Conservation (phyloP, 768 basidiomycete species). For the Peribolospora kevripleyi region DNA sequence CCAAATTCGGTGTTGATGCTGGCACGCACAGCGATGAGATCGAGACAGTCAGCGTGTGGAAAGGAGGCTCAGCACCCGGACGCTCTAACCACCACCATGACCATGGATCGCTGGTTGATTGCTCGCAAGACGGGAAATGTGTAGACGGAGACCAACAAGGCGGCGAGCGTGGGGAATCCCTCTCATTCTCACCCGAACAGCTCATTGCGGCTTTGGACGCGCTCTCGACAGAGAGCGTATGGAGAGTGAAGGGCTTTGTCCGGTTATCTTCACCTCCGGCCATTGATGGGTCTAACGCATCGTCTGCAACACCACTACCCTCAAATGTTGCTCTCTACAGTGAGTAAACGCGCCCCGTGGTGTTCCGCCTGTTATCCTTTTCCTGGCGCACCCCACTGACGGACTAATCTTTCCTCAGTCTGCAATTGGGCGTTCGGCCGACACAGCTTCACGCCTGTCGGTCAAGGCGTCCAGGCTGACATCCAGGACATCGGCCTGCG, state of each 20-base stretch:
- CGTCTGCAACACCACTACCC: not conserved
- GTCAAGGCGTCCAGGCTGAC: constrained; percentile 15
- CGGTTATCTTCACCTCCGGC: constrained; percentile 22
- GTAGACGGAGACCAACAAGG: constrained; percentile 18
- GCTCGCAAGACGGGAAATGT: not conserved
- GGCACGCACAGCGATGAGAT: constrained; percentile 55
- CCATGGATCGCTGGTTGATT: constrained; percentile 10
- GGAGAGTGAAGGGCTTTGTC: constrained; percentile 72
- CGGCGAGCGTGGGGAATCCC: not conserved
- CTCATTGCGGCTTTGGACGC: constrained; percentile 23
- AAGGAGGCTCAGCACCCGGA: constrained; percentile 19
- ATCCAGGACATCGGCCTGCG: constrained; percentile 23
- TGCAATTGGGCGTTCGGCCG: constrained; percentile 90
- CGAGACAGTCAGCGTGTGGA: constrained; percentile 44
- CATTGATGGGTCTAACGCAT: constrained; percentile 17
- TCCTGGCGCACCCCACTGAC: no score
- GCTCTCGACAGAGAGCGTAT: constrained; percentile 44
- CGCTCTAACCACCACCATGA: constrained; percentile 6
- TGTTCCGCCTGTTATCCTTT: no score
- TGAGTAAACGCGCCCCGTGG: no score
- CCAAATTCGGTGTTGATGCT: constrained; percentile 10
- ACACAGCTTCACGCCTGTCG: constrained; percentile 34
- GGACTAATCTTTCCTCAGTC: constrained; percentile 20
- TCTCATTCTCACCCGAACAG: constrained; percentile 18
- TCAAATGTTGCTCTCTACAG: not conserved